A percentile compares a stretch with the other conserved stretches of the same genome.
phyloP scores from a whole-genome alignment of 192 early-diverging fungal species.

The Entrophospora sp. region DNA sequence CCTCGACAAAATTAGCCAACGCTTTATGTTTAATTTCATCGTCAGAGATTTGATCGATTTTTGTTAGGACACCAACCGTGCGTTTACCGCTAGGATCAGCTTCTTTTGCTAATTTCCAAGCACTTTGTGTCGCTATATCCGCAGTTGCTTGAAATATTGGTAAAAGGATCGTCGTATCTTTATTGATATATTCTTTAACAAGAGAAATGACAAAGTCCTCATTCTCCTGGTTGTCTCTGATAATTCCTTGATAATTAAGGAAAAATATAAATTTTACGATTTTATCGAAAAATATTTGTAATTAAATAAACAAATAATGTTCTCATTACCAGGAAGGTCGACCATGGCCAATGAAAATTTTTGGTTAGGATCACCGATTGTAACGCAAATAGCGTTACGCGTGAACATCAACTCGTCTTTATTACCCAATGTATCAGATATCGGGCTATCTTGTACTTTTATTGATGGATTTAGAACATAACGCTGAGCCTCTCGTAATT shows the following conservation, averaged over 20 bases:
- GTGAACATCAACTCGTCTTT: not conserved
- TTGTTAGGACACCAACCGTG: not conserved
- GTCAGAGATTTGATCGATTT: not conserved
- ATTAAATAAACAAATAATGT: no score
- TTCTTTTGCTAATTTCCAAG: not conserved
- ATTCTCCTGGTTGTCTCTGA: not conserved
- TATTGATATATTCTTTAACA: not conserved
- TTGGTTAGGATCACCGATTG: not conserved
- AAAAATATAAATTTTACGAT: no score
- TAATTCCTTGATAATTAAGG: not conserved
- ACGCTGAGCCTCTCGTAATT: not conserved
- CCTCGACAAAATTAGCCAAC: not conserved
- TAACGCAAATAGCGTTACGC: not conserved
- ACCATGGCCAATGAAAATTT: not conserved
- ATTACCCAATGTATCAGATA: not conserved
- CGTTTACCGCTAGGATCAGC: not conserved
- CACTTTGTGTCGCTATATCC: not conserved
- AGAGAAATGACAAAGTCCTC: not conserved
- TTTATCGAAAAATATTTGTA: no score
- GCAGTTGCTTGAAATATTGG: not conserved
- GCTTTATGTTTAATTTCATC: not conserved
- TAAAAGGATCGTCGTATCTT: not conserved
- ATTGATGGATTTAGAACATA: not conserved
- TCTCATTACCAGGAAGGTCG: not conserved
- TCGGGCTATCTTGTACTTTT: not conserved